phyloP scores from a whole-genome alignment of 768 basidiomycete species.

The Pleurotus cornucopiae region DNA sequence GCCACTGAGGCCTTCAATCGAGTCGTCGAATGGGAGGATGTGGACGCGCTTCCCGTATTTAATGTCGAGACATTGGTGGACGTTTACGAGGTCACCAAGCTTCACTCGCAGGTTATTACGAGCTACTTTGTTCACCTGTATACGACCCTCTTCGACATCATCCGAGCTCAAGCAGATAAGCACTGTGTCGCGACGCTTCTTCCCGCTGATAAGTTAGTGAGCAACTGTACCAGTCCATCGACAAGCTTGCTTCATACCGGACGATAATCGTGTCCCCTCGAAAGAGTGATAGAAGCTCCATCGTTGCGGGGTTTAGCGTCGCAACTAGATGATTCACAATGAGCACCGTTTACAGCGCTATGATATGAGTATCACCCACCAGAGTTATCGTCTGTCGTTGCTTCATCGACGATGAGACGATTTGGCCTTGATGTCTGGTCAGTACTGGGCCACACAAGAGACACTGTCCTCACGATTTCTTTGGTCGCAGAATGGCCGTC shows the following conservation, averaged over 20 bases:
- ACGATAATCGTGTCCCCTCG: conserved; percentile 96
- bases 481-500: conserved; percentile 92
- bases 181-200: conserved; percentile 97
- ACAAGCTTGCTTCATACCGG: conserved; percentile 45
- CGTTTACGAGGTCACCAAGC: conserved; percentile 92
- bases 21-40: conserved; percentile 96
- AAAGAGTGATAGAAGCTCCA: conserved; percentile 92
- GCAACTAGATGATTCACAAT: conserved; percentile 56
- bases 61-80: conserved; percentile 95
- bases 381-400: conserved; percentile 93
- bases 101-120: conserved; percentile 98
- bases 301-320: conserved; percentile 92
- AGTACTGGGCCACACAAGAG: conserved; percentile 10
- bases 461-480: conserved; percentile 82
- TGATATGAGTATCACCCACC: conserved; percentile 38
- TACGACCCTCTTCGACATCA: conserved; percentile 96
- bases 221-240: not conserved
- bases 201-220: conserved; percentile 55
- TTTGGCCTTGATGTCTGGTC: conserved; percentile 64
- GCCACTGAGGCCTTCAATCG: conserved; percentile 94
- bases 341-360: not conserved
- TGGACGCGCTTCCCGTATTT: conserved; percentile 99
- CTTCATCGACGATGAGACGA: conserved; percentile 96
- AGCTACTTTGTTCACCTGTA: conserved; percentile 99
- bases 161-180: conserved; percentile 95